Evolutionary conservation across 1,284 basidiomycete species (phyloP).

Genomic region (Melampsora medusae): DNA sequence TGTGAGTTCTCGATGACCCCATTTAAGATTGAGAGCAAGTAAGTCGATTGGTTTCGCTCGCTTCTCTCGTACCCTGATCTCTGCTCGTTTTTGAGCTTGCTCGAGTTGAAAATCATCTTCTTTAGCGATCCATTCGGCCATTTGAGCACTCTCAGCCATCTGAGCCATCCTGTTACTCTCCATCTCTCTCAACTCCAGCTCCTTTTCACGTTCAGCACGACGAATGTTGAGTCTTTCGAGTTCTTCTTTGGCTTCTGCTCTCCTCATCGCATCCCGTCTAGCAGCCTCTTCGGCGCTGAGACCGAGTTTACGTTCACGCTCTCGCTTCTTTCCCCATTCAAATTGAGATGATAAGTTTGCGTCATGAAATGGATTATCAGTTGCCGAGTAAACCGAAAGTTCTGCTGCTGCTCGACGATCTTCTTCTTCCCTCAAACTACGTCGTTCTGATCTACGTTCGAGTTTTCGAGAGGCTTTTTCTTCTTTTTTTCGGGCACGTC

Average conservation of each 20-base stretch:
- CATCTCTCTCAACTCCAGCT: constrained; percentile 81
- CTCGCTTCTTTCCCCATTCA: constrained; percentile 96
- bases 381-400: constrained; percentile 70
- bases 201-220: constrained; percentile 86
- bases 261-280: constrained; percentile 72
- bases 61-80: constrained; percentile 90
- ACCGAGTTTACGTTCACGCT: constrained; percentile 88
- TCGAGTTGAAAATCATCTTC: constrained; percentile 97
- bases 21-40: constrained; percentile 85
- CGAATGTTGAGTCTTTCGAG: constrained; percentile 83
- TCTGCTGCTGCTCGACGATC: constrained; percentile 51
- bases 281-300: constrained; percentile 76
- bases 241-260: constrained; percentile 84
- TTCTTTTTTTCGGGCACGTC: constrained; percentile 48
- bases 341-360: constrained; percentile 92
- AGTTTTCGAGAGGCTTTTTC: constrained; percentile 50
- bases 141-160: constrained; percentile 86
- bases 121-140: constrained; percentile 96
- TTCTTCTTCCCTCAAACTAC: constrained; percentile 45
- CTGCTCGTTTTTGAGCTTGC: constrained; percentile 83
- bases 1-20: constrained; percentile 55
- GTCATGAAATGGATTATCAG: constrained; percentile 96
- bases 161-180: constrained; percentile 84
- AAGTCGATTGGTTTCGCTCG: constrained; percentile 94
- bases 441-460: constrained; percentile 45